Evolutionary conservation across 2,329 filamentous ascomycete species (phyloP), one percentile per base, ranked within the genome.

Genomic region (Cordyceps javanica): DNA sequence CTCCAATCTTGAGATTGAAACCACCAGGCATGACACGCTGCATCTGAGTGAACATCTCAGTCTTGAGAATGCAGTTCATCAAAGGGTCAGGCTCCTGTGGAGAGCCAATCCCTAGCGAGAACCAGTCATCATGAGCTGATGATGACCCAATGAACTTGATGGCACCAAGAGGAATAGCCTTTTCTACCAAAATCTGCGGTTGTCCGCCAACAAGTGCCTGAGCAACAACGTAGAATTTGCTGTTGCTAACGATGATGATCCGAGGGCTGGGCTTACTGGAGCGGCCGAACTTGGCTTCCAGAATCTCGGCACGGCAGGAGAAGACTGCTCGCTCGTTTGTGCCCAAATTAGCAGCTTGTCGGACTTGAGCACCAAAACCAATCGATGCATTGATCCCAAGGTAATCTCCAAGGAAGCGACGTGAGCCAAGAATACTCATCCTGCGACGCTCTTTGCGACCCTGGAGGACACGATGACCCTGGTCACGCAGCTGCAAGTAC

Each of bases 41-140:
- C 75, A 99, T 86, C 62, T 97, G 92, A 0, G 93, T 95, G 69
- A 97, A 96, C 73, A 99, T 87, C 68, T 99, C 94, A 0, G 94
- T 99, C 78, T 99, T 99, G 72, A 99, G 86, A 21, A 97, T 77
- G 68, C 94, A 99, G 74, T 87, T 96, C 67, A 99, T 73, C 23
- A 99, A 79, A n/a, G 94, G 91, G 71, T 99, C 94, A 0, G 94
- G 81, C 70, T 97, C 93, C 68, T 96, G 91, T 9, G 87, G 87
- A 32, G 92, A 92, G n/a, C 90, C 91, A 45, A 95, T 82, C 3
- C 92, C 90, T 36, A 99, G 78, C 1, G 93, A 91, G 72, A 99
- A 97, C 94, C 94, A 99, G 72, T 99, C 94, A 66, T 99, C 94
- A 62, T 90, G 90, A 60, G 89, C 76, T 16, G 82, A 90, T 2